Percentiles rank a stretch among this genome's conserved stretches.
Evolutionary conservation across 2,329 filamentous ascomycete genomes (phyloP).

Genomic region (Ophiostoma australiae): DNA sequence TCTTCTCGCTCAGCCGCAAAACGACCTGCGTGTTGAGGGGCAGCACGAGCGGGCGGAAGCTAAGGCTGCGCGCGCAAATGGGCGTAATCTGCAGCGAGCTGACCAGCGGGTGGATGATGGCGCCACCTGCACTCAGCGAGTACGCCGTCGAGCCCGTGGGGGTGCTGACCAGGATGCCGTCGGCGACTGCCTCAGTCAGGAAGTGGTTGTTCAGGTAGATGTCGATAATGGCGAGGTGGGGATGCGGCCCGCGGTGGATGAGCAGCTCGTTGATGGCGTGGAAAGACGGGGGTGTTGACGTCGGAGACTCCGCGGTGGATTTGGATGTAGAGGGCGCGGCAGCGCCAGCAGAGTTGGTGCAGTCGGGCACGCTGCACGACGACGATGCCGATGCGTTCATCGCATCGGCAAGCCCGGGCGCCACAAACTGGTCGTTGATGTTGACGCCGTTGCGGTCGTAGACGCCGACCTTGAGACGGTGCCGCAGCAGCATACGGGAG

Average conservation of each 20-base stretch:
- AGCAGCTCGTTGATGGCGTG: slow-evolving; percentile 92
- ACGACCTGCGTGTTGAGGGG: slow-evolving; percentile 81
- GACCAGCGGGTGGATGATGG: slow-evolving; percentile 90
- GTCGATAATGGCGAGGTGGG: slow-evolving; percentile 86
- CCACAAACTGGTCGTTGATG: slow-evolving; percentile 50
- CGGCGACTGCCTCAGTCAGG: slow-evolving; percentile 87
- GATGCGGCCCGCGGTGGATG: slow-evolving; percentile 82
- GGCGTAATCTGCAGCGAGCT: slow-evolving; percentile 84
- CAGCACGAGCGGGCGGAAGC: slow-evolving; percentile 84
- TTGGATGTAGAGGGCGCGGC: neutral
- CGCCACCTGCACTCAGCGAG: slow-evolving; percentile 84
- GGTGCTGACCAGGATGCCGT: slow-evolving; percentile 90
- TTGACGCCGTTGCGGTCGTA: slow-evolving; percentile 64
- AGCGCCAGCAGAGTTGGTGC: neutral
- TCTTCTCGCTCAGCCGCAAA: slow-evolving; percentile 74
- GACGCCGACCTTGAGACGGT: slow-evolving; percentile 79
- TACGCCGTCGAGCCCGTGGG: slow-evolving; percentile 96
- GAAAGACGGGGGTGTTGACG: slow-evolving; percentile 39
- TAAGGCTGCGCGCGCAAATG: slow-evolving; percentile 87
- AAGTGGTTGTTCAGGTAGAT: slow-evolving; percentile 86
- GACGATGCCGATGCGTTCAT: neutral
- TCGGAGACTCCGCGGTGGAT: neutral
- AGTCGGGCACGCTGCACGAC: neutral
- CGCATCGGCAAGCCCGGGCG: slow-evolving; percentile 36
- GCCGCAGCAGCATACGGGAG: slow-evolving; percentile 78